Evolutionary conservation across 768 basidiomycete genomes (phyloP).

Genomic region (Xerocomellus intermedius): DNA sequence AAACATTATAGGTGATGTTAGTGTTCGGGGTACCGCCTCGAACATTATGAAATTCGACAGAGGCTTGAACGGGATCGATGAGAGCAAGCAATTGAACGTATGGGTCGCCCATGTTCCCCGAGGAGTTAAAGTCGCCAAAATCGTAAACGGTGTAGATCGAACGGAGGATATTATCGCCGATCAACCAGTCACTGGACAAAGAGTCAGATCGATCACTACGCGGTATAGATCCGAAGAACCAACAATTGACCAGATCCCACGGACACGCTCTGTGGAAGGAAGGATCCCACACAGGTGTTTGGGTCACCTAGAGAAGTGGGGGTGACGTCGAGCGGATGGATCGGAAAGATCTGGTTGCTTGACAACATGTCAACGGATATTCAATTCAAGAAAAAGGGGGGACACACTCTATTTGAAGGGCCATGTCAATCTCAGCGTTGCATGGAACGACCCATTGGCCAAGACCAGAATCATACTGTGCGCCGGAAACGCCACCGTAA

Average conservation of each 20-base stretch:
- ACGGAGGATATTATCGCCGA: slow-evolving; percentile 82
- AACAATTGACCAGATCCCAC: slow-evolving; percentile 69
- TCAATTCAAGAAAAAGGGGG: slow-evolving; percentile 2
- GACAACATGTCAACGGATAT: slow-evolving; percentile 14
- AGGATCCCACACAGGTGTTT: slow-evolving; percentile 66
- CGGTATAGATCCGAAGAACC: slow-evolving; percentile 24
- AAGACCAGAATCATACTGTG: slow-evolving; percentile 47
- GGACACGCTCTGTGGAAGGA: slow-evolving; percentile 61
- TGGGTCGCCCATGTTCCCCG: slow-evolving; percentile 68
- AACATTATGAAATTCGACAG: slow-evolving; percentile 61
- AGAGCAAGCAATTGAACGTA: slow-evolving; percentile 75
- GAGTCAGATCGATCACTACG: slow-evolving; percentile 2
- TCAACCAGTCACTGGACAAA: slow-evolving; percentile 66
- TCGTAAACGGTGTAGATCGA: slow-evolving; percentile 82
- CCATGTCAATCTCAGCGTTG: slow-evolving; percentile 69
- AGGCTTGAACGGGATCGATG: slow-evolving; percentile 66
- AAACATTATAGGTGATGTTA: slow-evolving; percentile 67
- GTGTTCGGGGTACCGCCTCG: slow-evolving; percentile 64
- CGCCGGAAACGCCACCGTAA: slow-evolving; percentile 65
- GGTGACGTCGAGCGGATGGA: slow-evolving; percentile 78
- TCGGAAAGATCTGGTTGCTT: slow-evolving; percentile 71
- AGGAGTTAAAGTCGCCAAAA: slow-evolving; percentile 72
- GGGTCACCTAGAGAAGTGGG: slow-evolving; percentile 45
- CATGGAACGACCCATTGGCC: slow-evolving; percentile 78
- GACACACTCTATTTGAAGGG: slow-evolving; percentile 72